Conservation (phyloP, 179 eudicot genomes). For the Camellia oleifera region DNA sequence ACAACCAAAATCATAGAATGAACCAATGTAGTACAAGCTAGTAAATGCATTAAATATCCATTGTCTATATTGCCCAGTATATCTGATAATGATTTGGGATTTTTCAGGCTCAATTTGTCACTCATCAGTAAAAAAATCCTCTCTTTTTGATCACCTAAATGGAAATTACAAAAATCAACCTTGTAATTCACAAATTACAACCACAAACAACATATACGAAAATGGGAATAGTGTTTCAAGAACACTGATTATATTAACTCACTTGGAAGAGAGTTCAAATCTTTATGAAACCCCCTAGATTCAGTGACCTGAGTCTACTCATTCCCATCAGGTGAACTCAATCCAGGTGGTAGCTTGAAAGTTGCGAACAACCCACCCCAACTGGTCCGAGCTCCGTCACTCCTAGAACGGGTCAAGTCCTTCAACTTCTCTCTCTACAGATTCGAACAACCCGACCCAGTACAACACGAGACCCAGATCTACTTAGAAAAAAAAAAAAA, state of each 20-base stretch:
- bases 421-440: too few species aligned
- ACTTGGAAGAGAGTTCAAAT: constrained; percentile 77
- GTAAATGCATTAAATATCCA: too few species aligned
- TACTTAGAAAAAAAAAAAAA: too few species aligned
- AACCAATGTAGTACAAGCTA: background rate
- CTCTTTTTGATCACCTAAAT: background rate
- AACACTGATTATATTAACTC: constrained; percentile 24
- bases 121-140: background rate
- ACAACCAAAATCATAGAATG: too few species aligned
- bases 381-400: too few species aligned
- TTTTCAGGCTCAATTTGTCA: background rate
- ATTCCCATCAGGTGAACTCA: constrained; percentile 25
- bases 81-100: background rate
- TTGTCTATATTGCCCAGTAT: background rate
- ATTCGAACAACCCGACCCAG: too few species aligned
- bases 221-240: background rate
- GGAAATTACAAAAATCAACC: background rate
- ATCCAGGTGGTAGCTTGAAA: too few species aligned
- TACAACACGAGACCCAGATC: too few species aligned
- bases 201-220: background rate
- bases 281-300: constrained; percentile 56
- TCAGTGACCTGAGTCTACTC: constrained; percentile 28
- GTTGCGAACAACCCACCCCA: too few species aligned
- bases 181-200: background rate
- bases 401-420: too few species aligned